A percentile compares a stretch with the other conserved stretches of the same genome.
Conservation (phyloP, 495 filamentous ascomycete species). For the Neurospora sp. region DNA sequence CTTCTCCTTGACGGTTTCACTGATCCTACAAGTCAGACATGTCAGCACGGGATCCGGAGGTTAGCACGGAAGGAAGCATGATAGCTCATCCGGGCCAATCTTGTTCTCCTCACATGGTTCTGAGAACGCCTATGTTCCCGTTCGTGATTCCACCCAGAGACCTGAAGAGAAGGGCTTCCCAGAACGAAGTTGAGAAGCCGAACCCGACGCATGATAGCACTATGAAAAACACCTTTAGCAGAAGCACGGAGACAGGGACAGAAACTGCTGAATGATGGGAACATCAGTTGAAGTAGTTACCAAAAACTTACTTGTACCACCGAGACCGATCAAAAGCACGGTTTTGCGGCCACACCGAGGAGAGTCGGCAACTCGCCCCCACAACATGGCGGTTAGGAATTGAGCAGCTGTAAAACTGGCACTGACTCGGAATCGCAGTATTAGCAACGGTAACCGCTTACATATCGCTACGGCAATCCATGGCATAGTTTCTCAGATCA, state of each 20-base stretch:
- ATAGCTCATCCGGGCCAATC: not conserved
- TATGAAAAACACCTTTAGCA: conserved; percentile 1
- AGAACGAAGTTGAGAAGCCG: conserved; percentile 63
- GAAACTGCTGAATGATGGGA: not conserved
- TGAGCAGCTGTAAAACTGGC: conserved; percentile 75
- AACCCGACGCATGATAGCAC: conserved; percentile 67
- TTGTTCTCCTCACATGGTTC: conserved; percentile 49
- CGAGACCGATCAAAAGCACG: conserved; percentile 63
- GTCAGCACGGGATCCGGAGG: not conserved
- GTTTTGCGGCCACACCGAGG: conserved; percentile 62
- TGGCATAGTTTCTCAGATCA: not conserved
- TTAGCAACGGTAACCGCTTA: not conserved
- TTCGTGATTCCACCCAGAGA: conserved; percentile 68
- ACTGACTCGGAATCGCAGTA: conserved; percentile 1
- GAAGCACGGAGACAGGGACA: not conserved
- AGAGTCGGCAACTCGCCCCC: conserved; percentile 69
- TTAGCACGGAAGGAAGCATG: not conserved
- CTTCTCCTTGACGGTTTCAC: conserved; percentile 62
- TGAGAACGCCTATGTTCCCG: conserved; percentile 71
- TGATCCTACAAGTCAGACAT: conserved; percentile 40
- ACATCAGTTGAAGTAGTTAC: not conserved
- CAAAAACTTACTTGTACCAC: conserved; percentile 46
- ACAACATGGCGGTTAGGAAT: conserved; percentile 75
- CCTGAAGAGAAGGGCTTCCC: conserved; percentile 63
- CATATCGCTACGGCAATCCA: not conserved